phyloP scores from a whole-genome alignment of 495 filamentous ascomycete genomes.

The Xylaria nigripes region DNA sequence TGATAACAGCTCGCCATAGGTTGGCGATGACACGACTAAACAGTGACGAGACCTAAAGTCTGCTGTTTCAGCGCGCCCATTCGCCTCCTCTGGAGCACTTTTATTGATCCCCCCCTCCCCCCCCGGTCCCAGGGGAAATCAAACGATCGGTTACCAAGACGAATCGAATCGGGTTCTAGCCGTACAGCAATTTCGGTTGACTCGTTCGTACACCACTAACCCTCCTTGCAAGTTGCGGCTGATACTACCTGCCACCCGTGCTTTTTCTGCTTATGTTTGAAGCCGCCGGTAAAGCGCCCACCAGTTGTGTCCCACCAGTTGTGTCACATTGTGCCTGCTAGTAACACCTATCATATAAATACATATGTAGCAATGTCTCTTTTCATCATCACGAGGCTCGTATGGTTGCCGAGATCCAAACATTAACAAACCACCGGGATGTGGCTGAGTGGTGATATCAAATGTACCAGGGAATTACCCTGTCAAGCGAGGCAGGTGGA shows the following conservation, averaged over 20 bases:
- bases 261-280: not conserved
- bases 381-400: not conserved
- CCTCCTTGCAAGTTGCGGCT: not conserved
- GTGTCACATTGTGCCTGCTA: not conserved
- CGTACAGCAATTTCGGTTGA: slow-evolving; percentile 1
- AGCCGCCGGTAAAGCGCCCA: not conserved
- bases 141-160: not conserved
- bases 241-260: not conserved
- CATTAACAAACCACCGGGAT: not conserved
- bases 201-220: not conserved
- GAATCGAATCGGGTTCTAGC: slow-evolving; percentile 3
- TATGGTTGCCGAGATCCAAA: not conserved
- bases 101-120: too few relatives aligned
- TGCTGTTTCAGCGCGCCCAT: not conserved
- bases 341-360: too few relatives aligned
- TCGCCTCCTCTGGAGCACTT: not conserved
- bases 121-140: not conserved
- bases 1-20: not conserved
- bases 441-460: not conserved
- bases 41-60: not conserved
- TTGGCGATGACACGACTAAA: not conserved
- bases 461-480: not conserved
- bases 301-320: too few relatives aligned
- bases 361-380: not conserved
- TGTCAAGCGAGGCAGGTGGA: not conserved